phyloP scores from a whole-genome alignment of 2,329 filamentous ascomycete species.

The Exophiala oligosperma region DNA sequence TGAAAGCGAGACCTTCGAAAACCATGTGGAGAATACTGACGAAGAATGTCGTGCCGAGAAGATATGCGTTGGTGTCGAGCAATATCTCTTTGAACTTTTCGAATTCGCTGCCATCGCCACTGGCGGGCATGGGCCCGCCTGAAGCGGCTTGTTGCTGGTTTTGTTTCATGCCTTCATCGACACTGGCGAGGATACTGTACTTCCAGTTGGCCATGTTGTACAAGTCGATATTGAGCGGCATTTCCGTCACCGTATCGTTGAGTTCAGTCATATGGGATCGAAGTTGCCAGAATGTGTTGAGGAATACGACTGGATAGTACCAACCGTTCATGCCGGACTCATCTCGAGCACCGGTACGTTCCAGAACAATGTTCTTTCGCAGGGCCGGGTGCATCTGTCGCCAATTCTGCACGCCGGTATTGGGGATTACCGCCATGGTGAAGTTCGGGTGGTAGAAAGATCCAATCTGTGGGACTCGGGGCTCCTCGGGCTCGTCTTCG shows the following conservation, averaged over 20 bases:
- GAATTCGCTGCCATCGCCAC: slow-evolving; percentile 88
- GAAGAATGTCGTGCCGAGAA: slow-evolving; percentile 78
- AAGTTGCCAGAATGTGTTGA: slow-evolving; percentile 98
- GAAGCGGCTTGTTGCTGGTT: slow-evolving; percentile 75
- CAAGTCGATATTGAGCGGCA: slow-evolving; percentile 81
- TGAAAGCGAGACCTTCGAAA: slow-evolving; percentile 94
- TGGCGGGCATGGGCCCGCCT: slow-evolving; percentile 69
- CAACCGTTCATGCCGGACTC: slow-evolving; percentile 82
- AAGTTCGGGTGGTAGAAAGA: slow-evolving; percentile 97
- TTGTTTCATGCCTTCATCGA: slow-evolving; percentile 86
- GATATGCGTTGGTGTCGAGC: slow-evolving; percentile 88
- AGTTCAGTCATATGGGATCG: slow-evolving; percentile 86
- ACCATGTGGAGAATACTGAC: slow-evolving; percentile 90
- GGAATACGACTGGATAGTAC: slow-evolving; percentile 88
- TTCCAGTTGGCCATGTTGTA: slow-evolving; percentile 86
- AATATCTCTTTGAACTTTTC: slow-evolving; percentile 97
- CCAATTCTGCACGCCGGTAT: slow-evolving; percentile 70
- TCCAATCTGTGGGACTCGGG: slow-evolving; percentile 67
- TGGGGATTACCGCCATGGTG: slow-evolving; percentile 82
- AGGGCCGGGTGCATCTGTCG: slow-evolving; percentile 69
- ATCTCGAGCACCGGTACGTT: slow-evolving; percentile 79
- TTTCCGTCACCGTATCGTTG: slow-evolving; percentile 80
- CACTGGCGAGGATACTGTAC: slow-evolving; percentile 77
- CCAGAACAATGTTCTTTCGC: slow-evolving; percentile 75
- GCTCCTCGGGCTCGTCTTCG: slow-evolving; percentile 51